Base-by-base conservation (phyloP, 176 grass and related monocot species). In the Bonia amplexicaulis region DNA sequence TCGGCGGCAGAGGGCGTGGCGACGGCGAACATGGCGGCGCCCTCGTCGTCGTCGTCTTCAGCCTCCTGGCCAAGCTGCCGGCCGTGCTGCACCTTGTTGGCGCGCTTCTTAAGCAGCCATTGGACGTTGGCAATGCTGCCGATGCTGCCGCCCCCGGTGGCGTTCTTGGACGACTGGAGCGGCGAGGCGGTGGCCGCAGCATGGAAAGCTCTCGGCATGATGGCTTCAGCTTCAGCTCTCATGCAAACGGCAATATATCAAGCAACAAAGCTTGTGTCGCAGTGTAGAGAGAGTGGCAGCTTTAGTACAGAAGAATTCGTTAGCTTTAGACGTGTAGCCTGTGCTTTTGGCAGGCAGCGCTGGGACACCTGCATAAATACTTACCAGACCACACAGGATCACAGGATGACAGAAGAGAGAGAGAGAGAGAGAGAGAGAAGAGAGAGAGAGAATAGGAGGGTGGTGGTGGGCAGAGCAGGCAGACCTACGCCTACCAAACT, bases 81-180 rank as follows among this genome's bases (percentile, higher is more conserved):
- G 55, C 66, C 67, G 46, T 66, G 68, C 2, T 31, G 70, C 77
- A 16, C 79, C 47, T 40, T 82, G 78, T 3, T 31, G 41, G 53
- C 16, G 16, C 88, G 83, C 84, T 90, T 90, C 84, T 31, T 48
- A 39, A 83, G 84, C 20, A 90, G 73, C 88, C 88, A 90, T 9
- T 71, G 84, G 48, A 90, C 4, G 44, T 72, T 79, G 1, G 42
- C 66, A 6, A n/a, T 71, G 62, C 42, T 52, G 17, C 25, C 54
- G 16, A 20, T 71, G 62, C 31, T 41, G 17, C 25, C 55, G 11
- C 40, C 45, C 6, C 29, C 14, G 23, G 71, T 2, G 7, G 37
- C 12, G 40, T 27, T 66, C 73, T 42, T 90, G 58, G 57, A 76
- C 0, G 82, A 9, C 0, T 22, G 79, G 22, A 90, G 79, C 65